These are phyloP conservation scores for Coelastrella sp. DNA, from an alignment of 139 green algal species.

Conservation along the genomic window DNA sequence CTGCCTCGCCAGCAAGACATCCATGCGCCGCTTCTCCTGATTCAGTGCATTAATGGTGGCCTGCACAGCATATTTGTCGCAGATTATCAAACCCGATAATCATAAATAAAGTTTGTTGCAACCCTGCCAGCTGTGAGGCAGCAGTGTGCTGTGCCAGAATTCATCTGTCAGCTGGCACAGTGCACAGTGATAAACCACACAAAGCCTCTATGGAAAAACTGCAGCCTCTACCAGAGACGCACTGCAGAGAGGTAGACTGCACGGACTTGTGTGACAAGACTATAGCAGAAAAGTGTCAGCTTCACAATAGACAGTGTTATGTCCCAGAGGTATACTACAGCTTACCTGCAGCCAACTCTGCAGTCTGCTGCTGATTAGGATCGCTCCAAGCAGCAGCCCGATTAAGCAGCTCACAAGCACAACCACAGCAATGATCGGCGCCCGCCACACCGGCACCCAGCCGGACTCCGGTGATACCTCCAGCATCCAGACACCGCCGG, in stretches of 20 bases:
- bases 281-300: too few species aligned
- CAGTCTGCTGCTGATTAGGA: conserved; percentile 16
- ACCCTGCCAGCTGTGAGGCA: too few species aligned
- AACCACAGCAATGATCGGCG: conserved; percentile 33
- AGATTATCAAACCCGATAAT: background rate
- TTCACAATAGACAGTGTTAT: too few species aligned
- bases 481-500: conserved; percentile 28
- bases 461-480: conserved; percentile 3
- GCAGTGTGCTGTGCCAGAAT: background rate
- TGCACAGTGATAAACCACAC: too few species aligned
- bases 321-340: too few species aligned
- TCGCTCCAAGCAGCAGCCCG: conserved; percentile 10
- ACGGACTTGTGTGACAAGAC: too few species aligned
- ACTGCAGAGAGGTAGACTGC: too few species aligned
- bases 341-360: conserved; percentile 45
- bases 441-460: conserved; percentile 35
- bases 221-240: too few species aligned
- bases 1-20: conserved; percentile 54
- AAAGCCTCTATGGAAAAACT: too few species aligned
- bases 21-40: conserved; percentile 55
- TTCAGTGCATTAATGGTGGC: conserved; percentile 15
- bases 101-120: background rate
- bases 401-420: background rate
- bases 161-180: background rate
- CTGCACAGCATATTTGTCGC: conserved; percentile 11